Evolutionary conservation across 805 yeast genomes (phyloP).

Genomic region (Wickerhamomyces bisporus): DNA sequence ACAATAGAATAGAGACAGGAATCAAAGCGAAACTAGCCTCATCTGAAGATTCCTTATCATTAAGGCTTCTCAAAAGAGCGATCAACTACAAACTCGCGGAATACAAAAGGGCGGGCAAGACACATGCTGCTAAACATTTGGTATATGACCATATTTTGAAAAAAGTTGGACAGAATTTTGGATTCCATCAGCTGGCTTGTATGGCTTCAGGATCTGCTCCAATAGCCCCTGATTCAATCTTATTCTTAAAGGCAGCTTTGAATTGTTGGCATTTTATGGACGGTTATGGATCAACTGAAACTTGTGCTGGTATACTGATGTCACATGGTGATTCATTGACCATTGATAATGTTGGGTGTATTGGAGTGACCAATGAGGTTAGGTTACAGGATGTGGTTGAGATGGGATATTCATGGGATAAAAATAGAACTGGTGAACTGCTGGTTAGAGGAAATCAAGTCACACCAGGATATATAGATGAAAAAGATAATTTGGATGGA

Average conservation of each 20-base stretch:
- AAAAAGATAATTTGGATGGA: slow-evolving; percentile 42
- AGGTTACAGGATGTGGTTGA: slow-evolving; percentile 48
- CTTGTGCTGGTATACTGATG: slow-evolving; percentile 45
- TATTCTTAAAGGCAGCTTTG: slow-evolving; percentile 47
- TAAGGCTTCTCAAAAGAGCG: slow-evolving; percentile 13
- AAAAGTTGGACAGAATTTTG: slow-evolving; percentile 32
- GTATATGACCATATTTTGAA: slow-evolving; percentile 17
- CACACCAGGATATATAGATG: slow-evolving; percentile 44
- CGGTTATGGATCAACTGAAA: slow-evolving; percentile 62
- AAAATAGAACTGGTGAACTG: slow-evolving; percentile 44
- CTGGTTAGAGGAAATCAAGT: slow-evolving; percentile 54
- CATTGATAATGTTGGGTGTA: slow-evolving; percentile 40
- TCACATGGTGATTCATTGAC: slow-evolving; percentile 34
- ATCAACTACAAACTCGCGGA: slow-evolving; percentile 22
- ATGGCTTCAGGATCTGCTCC: slow-evolving; percentile 55
- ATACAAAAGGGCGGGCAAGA: slow-evolving; percentile 23
- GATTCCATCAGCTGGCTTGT: slow-evolving; percentile 32
- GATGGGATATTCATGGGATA: slow-evolving; percentile 36
- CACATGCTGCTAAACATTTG: slow-evolving; percentile 23
- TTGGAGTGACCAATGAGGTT: slow-evolving; percentile 46
- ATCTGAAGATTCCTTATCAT: slow-evolving; percentile 6
- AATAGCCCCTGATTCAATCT: slow-evolving; percentile 46
- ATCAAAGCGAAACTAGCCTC: slow-evolving; percentile 25
- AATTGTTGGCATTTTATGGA: slow-evolving; percentile 35
- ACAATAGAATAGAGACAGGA: slow-evolving; percentile 45